A percentile compares a stretch with the other conserved stretches of the same genome.
Evolutionary conservation across 2,329 filamentous ascomycete species (phyloP).

Genomic region (Pezicula rhizophila): DNA sequence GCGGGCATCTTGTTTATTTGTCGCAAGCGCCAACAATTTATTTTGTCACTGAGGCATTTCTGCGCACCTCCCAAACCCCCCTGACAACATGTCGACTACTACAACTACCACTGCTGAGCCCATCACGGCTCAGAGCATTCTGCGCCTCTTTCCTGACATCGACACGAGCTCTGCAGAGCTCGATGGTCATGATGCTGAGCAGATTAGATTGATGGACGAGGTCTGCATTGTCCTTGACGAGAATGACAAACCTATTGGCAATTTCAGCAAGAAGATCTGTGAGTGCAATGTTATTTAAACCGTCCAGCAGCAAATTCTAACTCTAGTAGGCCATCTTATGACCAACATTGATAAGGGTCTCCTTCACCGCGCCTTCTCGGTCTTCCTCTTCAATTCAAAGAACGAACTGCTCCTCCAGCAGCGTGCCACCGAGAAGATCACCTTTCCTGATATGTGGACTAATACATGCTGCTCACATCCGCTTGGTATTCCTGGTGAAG

Average conservation of each 20-base stretch:
- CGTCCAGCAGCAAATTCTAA: conserved; percentile 1
- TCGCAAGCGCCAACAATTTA: background rate
- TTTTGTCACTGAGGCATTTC: background rate
- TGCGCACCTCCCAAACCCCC: background rate
- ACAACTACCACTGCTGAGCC: conserved; percentile 48
- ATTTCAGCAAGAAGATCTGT: conserved; percentile 98
- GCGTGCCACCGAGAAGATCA: conserved; percentile 94
- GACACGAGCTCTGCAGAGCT: conserved; percentile 66
- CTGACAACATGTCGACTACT: conserved; percentile 23
- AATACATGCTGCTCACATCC: conserved; percentile 99
- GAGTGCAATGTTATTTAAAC: conserved; percentile 31
- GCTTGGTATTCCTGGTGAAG: conserved; percentile 85
- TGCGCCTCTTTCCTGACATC: conserved; percentile 82
- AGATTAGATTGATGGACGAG: conserved; percentile 97
- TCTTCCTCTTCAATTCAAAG: conserved; percentile 93
- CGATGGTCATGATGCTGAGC: conserved; percentile 91
- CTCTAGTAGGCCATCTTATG: conserved; percentile 82
- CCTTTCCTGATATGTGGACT: conserved; percentile 98
- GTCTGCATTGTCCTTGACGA: conserved; percentile 96
- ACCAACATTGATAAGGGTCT: conserved; percentile 96
- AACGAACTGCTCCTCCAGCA: conserved; percentile 93
- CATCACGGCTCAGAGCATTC: conserved; percentile 81
- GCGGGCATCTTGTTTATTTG: background rate
- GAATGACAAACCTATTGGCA: conserved; percentile 87
- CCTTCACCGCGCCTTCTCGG: conserved; percentile 93